Percentiles rank a stretch among this genome's conserved stretches.
Evolutionary conservation across 106 monocot genomes (phyloP).

Genomic region (Apostasia shenzhenica): DNA sequence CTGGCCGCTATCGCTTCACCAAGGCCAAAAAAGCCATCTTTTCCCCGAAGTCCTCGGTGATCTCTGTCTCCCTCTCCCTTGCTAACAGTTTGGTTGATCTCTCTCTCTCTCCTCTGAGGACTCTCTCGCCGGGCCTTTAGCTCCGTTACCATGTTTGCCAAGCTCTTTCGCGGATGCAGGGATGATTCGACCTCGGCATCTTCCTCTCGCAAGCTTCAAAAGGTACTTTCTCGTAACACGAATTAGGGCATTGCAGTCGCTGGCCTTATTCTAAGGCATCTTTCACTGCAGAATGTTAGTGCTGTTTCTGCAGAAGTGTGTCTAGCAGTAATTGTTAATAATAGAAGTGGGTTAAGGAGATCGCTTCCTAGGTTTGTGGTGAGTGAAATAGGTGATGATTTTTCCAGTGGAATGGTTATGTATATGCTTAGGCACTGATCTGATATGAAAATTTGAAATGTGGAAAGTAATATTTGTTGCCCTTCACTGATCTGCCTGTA

Average conservation of each 20-base stretch:
- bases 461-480: neutral
- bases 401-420: neutral
- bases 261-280: neutral
- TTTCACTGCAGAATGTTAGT: neutral
- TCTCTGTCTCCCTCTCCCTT: no score
- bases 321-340: neutral
- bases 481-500: neutral
- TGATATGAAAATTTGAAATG: neutral
- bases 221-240: conserved; percentile 17
- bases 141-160: conserved; percentile 27
- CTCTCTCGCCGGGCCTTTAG: neutral
- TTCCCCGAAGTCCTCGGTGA: no score
- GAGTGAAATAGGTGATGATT: neutral
- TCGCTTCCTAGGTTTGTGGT: neutral
- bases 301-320: neutral
- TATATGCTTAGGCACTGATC: neutral
- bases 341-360: neutral
- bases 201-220: conserved; percentile 21
- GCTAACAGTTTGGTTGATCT: neutral
- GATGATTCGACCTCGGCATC: conserved; percentile 13
- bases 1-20: no score
- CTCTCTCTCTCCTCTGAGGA: neutral
- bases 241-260: neutral
- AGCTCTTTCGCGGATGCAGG: conserved; percentile 35
- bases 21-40: no score